phyloP scores from a whole-genome alignment of 306 rosid genomes.

The Macrotyloma uniflorum region DNA sequence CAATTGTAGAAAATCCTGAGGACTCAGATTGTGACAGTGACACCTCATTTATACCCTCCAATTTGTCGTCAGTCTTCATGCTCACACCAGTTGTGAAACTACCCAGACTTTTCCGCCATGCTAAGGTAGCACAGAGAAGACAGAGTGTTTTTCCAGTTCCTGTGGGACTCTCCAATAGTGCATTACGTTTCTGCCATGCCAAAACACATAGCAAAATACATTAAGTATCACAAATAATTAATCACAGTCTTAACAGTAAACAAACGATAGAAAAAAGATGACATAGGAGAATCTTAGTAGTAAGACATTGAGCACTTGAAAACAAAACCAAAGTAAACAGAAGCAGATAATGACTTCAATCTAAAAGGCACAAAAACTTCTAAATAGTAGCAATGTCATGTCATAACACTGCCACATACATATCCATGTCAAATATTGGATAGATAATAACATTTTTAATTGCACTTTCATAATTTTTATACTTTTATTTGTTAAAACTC shows the following conservation, averaged over 20 bases:
- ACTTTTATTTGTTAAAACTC: neutral
- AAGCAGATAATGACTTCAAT: neutral
- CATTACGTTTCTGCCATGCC: constrained; percentile 71
- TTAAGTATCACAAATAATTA: neutral
- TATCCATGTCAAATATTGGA: neutral
- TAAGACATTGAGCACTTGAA: neutral
- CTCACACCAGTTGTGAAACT: constrained; percentile 65
- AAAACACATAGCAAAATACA: constrained; percentile 1
- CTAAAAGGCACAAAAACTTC: neutral
- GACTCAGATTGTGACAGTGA: constrained; percentile 48
- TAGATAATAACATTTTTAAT: neutral
- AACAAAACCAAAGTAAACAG: neutral
- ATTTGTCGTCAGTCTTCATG: constrained; percentile 44
- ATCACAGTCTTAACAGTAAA: constrained; percentile 5
- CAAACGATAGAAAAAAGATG: neutral
- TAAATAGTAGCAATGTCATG: neutral
- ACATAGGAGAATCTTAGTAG: neutral
- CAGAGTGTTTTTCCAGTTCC: constrained; percentile 97
- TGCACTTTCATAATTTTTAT: neutral
- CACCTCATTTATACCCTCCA: constrained; percentile 42
- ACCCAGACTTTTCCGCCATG: constrained; percentile 94
- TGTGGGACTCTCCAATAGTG: constrained; percentile 96
- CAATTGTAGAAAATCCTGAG: constrained; percentile 60
- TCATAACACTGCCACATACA: neutral
- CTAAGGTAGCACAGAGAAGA: constrained; percentile 93